phyloP scores from a whole-genome alignment of 208 protist species.

The Porcisia hertigi region DNA sequence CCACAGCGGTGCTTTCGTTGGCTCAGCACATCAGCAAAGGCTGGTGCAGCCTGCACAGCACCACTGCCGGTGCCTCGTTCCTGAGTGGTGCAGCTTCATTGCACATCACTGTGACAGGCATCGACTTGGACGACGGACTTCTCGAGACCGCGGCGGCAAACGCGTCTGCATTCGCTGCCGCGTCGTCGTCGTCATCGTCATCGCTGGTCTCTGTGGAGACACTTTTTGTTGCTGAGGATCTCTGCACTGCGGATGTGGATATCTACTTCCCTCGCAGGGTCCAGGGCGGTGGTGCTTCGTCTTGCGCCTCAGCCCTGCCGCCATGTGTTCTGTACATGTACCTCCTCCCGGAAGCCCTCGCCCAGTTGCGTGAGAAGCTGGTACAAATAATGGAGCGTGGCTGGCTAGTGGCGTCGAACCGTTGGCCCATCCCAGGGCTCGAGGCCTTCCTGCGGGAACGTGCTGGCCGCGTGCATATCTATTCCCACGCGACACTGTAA shows the following conservation, averaged over 20 bases:
- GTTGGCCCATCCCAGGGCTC: slow-evolving; percentile 50
- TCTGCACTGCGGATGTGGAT: slow-evolving; percentile 38
- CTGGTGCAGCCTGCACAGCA: slow-evolving; percentile 19
- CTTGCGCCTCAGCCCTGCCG: slow-evolving; percentile 1
- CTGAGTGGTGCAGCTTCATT: neutral
- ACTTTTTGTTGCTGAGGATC: slow-evolving; percentile 38
- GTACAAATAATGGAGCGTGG: slow-evolving; percentile 36
- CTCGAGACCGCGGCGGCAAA: slow-evolving; percentile 29
- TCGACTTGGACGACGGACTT: slow-evolving; percentile 72
- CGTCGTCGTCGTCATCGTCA: slow-evolving; percentile 4
- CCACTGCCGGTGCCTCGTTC: neutral
- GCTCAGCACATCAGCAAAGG: slow-evolving; percentile 25
- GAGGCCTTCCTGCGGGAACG: slow-evolving; percentile 27
- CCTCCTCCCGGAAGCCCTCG: slow-evolving; percentile 64
- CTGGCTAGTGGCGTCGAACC: slow-evolving; percentile 62
- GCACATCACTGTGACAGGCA: slow-evolving; percentile 29
- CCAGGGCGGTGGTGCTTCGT: neutral
- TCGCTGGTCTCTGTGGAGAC: slow-evolving; percentile 26
- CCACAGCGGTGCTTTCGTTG: slow-evolving; percentile 41
- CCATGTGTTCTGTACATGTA: slow-evolving; percentile 65
- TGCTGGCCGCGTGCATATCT: slow-evolving; percentile 45
- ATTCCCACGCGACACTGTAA: slow-evolving; percentile 18
- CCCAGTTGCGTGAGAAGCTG: slow-evolving; percentile 45
- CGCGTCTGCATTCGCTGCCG: slow-evolving; percentile 1
- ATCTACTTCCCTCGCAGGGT: slow-evolving; percentile 31